These are phyloP conservation scores for Linanthus parryae DNA, from an alignment of 148 eudicot genomes.

Conservation along the genomic window DNA sequence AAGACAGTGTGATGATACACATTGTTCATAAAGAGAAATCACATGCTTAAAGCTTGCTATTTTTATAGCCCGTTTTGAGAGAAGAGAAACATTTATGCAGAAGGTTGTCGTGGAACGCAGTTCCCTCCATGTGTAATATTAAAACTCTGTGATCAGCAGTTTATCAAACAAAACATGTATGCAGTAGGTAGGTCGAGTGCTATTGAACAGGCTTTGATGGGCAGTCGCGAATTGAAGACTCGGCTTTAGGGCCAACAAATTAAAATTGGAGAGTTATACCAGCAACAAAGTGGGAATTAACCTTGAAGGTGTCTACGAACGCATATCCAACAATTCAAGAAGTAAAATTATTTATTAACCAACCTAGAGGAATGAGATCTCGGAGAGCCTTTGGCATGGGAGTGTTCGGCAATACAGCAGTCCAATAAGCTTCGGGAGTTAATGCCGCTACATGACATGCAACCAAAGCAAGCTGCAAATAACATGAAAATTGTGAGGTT, in stretches of 20 bases:
- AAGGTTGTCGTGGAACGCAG: too few relatives aligned
- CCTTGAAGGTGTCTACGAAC: background rate
- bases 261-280: background rate
- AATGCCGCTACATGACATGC: constrained; percentile 12
- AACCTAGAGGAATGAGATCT: constrained; percentile 10
- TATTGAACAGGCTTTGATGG: too few relatives aligned
- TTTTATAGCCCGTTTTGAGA: too few relatives aligned
- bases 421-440: constrained; percentile 32
- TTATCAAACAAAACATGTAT: too few relatives aligned
- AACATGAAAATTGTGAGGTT: too few relatives aligned
- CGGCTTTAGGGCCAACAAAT: background rate
- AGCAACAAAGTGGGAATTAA: background rate
- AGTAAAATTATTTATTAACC: background rate
- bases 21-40: too few relatives aligned
- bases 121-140: too few relatives aligned
- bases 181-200: too few relatives aligned
- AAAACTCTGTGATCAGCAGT: too few relatives aligned
- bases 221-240: background rate
- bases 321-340: background rate
- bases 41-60: too few relatives aligned
- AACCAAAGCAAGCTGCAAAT: constrained; percentile 15
- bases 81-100: too few relatives aligned
- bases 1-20: too few relatives aligned
- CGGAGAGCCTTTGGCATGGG: constrained; percentile 29
- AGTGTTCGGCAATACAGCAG: constrained; percentile 22